phyloP scores from a whole-genome alignment of 352 stramenopile genomes.

The Thalassiosira tumida region DNA sequence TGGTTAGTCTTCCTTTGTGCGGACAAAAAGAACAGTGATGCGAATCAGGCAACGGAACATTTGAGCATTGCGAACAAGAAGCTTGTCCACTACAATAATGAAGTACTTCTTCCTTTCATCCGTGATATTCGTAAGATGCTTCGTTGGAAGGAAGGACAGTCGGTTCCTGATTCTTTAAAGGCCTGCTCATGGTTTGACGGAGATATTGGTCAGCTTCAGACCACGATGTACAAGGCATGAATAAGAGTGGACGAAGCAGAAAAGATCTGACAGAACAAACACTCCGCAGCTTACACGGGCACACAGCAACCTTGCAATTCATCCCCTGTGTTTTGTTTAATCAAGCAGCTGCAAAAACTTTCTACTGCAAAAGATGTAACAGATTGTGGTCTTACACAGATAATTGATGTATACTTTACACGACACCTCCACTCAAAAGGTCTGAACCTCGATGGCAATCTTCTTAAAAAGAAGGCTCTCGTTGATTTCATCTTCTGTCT shows the following conservation, averaged over 20 bases:
- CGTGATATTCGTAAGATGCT: conserved; percentile 41
- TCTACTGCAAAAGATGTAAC: conserved; percentile 49
- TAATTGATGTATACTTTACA: background rate
- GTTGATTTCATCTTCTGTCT: conserved; percentile 58
- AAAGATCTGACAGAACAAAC: background rate
- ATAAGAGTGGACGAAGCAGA: background rate
- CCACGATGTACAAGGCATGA: background rate
- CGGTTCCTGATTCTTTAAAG: conserved; percentile 16
- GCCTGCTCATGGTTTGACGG: conserved; percentile 34
- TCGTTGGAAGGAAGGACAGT: conserved; percentile 16
- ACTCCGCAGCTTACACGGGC: conserved; percentile 22
- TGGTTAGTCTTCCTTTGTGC: conserved; percentile 45
- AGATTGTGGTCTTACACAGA: background rate
- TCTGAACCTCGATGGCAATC: conserved; percentile 51
- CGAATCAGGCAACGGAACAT: background rate
- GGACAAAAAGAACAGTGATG: background rate
- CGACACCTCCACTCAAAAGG: conserved; percentile 1
- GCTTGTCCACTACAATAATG: conserved; percentile 55
- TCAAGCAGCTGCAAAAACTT: conserved; percentile 25
- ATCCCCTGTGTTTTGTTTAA: conserved; percentile 41
- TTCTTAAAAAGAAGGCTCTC: conserved; percentile 53
- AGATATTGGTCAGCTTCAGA: conserved; percentile 16
- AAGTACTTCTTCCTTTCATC: conserved; percentile 58
- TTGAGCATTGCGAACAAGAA: conserved; percentile 52
- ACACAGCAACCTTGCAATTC: conserved; percentile 51